Conservation (phyloP, 2,329 filamentous ascomycete species). For the Pestalotiopsis sp. region DNA sequence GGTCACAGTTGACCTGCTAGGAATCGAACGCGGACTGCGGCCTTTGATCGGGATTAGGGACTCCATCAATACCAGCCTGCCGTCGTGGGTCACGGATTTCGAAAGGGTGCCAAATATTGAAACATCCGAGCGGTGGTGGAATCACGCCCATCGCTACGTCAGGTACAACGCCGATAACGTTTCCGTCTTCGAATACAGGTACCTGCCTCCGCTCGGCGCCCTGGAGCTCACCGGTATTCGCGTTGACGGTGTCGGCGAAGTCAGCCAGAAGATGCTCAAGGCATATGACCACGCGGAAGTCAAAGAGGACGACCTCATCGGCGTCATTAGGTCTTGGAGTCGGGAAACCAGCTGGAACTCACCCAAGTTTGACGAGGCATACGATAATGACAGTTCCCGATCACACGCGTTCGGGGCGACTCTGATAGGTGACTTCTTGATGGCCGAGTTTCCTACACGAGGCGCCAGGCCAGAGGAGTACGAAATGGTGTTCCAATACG, state of each 20-base stretch:
- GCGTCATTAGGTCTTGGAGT: neutral
- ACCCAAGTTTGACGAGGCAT: neutral
- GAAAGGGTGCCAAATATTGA: neutral
- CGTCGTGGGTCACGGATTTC: neutral
- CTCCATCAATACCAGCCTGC: neutral
- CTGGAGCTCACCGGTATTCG: neutral
- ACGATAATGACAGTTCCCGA: neutral
- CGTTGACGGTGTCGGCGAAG: neutral
- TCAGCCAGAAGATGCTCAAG: neutral
- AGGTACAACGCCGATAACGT: neutral
- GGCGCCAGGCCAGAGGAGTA: neutral
- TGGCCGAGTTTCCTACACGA: neutral
- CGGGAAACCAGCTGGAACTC: neutral
- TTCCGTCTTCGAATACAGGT: neutral
- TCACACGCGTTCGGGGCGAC: neutral
- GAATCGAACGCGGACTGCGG: neutral
- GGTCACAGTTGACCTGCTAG: neutral
- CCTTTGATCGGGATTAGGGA: neutral
- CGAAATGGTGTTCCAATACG: neutral
- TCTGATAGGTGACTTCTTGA: neutral
- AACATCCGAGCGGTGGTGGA: neutral
- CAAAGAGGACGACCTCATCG: neutral
- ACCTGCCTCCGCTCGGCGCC: neutral
- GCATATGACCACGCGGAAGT: neutral
- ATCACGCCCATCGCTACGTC: neutral